Base-by-base conservation (phyloP, 345 rosid genomes). In the Hypericum perforatum region DNA sequence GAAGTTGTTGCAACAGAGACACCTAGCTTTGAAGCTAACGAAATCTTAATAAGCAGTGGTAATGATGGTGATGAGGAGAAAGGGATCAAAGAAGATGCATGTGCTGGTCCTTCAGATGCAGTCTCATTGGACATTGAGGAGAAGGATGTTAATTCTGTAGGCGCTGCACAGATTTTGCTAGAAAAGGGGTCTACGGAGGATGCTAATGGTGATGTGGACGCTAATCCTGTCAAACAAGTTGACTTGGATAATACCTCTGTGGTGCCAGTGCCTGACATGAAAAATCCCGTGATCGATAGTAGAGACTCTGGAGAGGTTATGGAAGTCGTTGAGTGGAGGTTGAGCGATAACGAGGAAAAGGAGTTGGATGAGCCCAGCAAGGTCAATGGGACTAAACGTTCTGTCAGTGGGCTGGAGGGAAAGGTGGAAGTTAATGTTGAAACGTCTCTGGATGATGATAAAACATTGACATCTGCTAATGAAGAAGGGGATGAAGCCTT, bases 321-420 rank as follows among this genome's bases (percentile, higher is more conserved):
- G 32, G 74, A 50, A 45, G 73, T 72, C 52, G 78, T 70, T 37
- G 68, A 70, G 44, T 8, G 57, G 5, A 45, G 56, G 41, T 54
- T 72, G 53, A 59, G 63, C 51, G 72, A 59, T 68, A 70, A 52
- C 36, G 70, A 60, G 68, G 75, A 69, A 60, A 66, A 43, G 36
- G 45, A 52, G 12, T 16, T 63, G 42, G 60, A 66, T 5, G 41
- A n/a, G 15, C 29, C 53, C 11, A 46, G 63, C 40, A 52, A 51
- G 46, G 32, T 15, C 22, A 43, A 36, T 16, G 52, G 45, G 44
- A 44, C 16, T 51, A 40, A 52, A 15, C 10, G 11, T 32, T 36
- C 12, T 42, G 43, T 10, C 11, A n/a, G 8, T 37, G 37, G 11
- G 11, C 32, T 38, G 11, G 39, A 36, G 5, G 32, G 32, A 29